Conservation (phyloP, 2,329 filamentous ascomycete genomes). For the Cryphonectria japonica region DNA sequence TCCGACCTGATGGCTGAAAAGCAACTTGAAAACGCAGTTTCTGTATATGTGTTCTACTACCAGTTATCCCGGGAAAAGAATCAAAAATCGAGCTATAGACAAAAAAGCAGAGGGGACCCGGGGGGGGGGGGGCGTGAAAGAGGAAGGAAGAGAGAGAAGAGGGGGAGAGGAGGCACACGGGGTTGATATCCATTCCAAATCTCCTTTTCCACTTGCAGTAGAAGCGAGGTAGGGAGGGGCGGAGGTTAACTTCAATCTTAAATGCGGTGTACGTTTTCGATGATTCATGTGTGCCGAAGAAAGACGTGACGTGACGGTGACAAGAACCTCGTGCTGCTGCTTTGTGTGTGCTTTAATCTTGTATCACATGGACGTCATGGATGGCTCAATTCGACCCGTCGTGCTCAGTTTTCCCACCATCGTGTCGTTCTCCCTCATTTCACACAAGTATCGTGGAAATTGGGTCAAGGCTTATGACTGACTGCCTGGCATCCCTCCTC, state of each 20-base stretch:
- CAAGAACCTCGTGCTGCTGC: background rate
- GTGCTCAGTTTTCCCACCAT: background rate
- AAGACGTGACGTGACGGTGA: conserved; percentile 1
- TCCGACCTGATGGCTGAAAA: conserved; percentile 1
- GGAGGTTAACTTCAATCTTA: conserved; percentile 7
- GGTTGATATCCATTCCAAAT: conserved; percentile 24
- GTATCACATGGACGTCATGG: background rate
- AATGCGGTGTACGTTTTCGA: conserved; percentile 10
- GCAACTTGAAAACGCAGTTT: conserved; percentile 14
- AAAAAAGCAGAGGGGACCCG: conserved; percentile 15
- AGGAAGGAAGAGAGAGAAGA: conserved; percentile 3
- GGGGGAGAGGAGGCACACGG: background rate
- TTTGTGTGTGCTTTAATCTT: background rate
- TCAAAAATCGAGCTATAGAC: conserved; percentile 19
- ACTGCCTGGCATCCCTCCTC: background rate
- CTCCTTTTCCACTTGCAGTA: conserved; percentile 10
- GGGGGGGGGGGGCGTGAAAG: background rate
- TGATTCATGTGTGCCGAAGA: background rate
- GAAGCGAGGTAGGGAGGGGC: conserved; percentile 9
- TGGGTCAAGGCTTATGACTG: background rate
- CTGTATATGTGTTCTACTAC: conserved; percentile 29
- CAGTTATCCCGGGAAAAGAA: conserved; percentile 11
- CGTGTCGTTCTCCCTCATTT: too few relatives aligned
- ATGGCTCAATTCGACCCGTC: background rate
- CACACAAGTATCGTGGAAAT: background rate